Base-by-base conservation (phyloP, 192 early-diverging fungal species). In the Backusella australiensis region DNA sequence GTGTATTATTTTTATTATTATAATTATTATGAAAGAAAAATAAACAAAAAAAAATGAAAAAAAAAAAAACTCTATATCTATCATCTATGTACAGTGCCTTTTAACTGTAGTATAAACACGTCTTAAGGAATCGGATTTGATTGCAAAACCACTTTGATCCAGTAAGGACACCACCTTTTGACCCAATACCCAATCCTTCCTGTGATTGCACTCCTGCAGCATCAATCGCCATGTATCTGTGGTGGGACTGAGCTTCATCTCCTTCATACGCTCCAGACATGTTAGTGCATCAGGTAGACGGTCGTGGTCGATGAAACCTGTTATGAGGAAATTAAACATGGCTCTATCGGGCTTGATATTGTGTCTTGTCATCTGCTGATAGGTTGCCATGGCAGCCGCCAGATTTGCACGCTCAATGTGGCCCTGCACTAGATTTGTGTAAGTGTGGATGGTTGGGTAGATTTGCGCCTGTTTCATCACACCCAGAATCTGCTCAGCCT, bases 361-460 rank as follows among this genome's bases (percentile, higher is more conserved):
- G 49, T 23, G 32, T 9, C 59, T 21, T n/a, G 74, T 14, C 75
- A 79, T 70, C 1, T 21, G n/a, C 9, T 72, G 75, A 52, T 79
- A 79, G 0, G 81, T 77, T 9, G 42, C 56, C 69, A 79, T 79
- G 4, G 75, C 67, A 53, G 76, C 77, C 12, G 42, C 32, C 1
- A 82, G 38, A 41, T 82, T 41, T 44, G 49, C 34, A 17, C 41
- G 39, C 32, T 79, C 69, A 1, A 69, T 74, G 71, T 79, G 74
- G 5, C 81, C 81, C 74, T 82, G 81, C 2, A 82, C 46, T 0
- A 82, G 53, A 59, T 76, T 78, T 29, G 81, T 82, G 14, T 71
- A 79, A 2, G 77, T 78, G n/a, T 79, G 77, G 3, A 82, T 75
- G 14, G 77, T 78, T 15, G 81, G 81, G 9, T 42, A 36, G 21